Base-by-base conservation (phyloP, 2,329 filamentous ascomycete species). In the Beauveria caledonica region DNA sequence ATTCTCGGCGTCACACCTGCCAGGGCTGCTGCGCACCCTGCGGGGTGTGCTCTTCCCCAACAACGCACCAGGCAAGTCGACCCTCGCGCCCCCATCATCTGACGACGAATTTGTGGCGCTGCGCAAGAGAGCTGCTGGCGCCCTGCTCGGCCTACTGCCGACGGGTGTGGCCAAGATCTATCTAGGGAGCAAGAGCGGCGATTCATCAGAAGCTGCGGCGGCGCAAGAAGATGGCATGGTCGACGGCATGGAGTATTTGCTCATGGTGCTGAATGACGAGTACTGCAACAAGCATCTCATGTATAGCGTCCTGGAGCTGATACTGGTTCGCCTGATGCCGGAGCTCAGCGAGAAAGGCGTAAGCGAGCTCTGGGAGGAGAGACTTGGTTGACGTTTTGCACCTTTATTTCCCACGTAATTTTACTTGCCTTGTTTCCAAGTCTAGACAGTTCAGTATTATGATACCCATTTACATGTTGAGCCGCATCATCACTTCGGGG, bases 261-360 rank as follows among this genome's bases (percentile, higher is more conserved):
- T 97, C 51, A 85, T 88, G 67, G 78, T 92, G 42, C 87, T 96
- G 65, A 84, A 83, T 17, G 92, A 97, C 73, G 79, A 82, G 56
- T 96, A 96, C 75, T 88, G 92, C 74, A 99, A 99, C 75, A 95
- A 92, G 76, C 92, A 97, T 75, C 77, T 97, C 36, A 77, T 96
- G 66, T 96, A 96, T 69, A 80, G 85, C 49, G 79, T 94, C 52
- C 76, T 97, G 39, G 94, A 99, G 75, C 75, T 93, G 61, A 71
- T 96, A 2, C 78, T 97, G n/a, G 83, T 91, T 60, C 85, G 88
- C 64, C 73, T 97, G 63, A 83, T 96, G 69, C 94, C 94, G 5
- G 94, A 99, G 75, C 72, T 97, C 67, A 80, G 80, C 58, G 88
- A 90, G 67, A 86, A 84, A 70, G 85, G 86, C 42, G 82, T 90